Conservation (phyloP, 2,329 filamentous ascomycete species). For the Calonectria leucothoes region DNA sequence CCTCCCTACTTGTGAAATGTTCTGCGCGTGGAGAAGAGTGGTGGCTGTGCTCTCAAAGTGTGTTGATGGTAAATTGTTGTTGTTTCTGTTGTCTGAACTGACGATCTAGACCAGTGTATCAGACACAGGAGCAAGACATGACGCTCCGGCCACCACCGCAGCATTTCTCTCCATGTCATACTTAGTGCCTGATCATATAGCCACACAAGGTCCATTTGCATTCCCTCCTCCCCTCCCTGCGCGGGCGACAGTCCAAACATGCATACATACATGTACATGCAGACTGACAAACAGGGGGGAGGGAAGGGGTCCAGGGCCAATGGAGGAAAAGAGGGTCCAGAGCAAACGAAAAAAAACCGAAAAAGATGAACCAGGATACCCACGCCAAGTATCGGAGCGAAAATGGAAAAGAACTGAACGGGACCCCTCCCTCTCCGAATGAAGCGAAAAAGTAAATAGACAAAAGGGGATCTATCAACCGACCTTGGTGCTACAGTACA, state of each 20-base stretch:
- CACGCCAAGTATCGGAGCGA: background rate
- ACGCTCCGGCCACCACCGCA: background rate
- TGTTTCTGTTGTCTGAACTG: background rate
- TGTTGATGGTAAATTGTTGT: background rate
- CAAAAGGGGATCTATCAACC: background rate
- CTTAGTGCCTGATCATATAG: background rate
- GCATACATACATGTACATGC: no score
- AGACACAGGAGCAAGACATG: background rate
- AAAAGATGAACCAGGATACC: slow-evolving; percentile 9
- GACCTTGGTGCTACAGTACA: background rate
- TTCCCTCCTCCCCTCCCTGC: background rate
- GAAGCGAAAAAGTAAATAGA: background rate
- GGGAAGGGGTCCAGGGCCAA: background rate
- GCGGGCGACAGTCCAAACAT: background rate
- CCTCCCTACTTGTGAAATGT: background rate
- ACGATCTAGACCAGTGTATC: background rate
- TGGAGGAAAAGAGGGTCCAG: background rate
- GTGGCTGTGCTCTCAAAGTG: background rate
- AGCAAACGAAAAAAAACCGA: slow-evolving; percentile 16
- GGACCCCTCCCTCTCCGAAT: background rate
- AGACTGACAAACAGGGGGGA: background rate
- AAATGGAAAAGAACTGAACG: background rate
- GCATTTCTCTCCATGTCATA: background rate
- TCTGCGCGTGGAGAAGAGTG: background rate
- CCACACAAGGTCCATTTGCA: background rate